Evolutionary conservation across 345 rosid species (phyloP).

Genomic region (Eucalyptus victrix): DNA sequence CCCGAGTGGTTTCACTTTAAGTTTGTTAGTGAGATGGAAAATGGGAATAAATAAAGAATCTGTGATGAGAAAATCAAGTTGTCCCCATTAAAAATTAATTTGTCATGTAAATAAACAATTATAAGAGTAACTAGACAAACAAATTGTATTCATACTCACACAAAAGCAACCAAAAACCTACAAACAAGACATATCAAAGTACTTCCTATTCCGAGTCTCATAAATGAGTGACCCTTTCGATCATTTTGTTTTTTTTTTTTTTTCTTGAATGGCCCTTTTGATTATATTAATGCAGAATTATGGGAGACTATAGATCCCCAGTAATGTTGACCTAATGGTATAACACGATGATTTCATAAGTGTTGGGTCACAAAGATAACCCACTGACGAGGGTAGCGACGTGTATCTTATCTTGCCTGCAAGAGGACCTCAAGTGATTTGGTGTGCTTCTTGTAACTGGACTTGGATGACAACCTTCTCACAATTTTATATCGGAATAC

Average conservation of each 20-base stretch:
- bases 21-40: not conserved
- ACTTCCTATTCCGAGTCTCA: not conserved
- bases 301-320: not conserved
- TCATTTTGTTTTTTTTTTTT: too few relatives aligned
- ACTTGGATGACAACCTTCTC: not conserved
- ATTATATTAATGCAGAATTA: not conserved
- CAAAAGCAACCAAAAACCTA: not conserved
- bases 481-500: too few relatives aligned
- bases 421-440: not conserved
- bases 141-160: not conserved
- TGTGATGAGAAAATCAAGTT: not conserved
- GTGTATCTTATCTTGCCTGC: not conserved
- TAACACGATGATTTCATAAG: not conserved
- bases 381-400: not conserved
- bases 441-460: not conserved
- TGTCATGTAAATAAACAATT: not conserved
- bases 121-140: not conserved
- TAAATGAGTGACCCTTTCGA: not conserved
- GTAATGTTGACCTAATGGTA: not conserved
- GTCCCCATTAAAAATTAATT: not conserved
- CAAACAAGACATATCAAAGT: not conserved
- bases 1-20: rapidly evolving
- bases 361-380: not conserved
- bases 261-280: not conserved
- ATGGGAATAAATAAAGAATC: too few relatives aligned